These are phyloP conservation scores for Paramyrothecium roridum DNA, from an alignment of 2,329 filamentous ascomycete genomes.

Conservation along the genomic window DNA sequence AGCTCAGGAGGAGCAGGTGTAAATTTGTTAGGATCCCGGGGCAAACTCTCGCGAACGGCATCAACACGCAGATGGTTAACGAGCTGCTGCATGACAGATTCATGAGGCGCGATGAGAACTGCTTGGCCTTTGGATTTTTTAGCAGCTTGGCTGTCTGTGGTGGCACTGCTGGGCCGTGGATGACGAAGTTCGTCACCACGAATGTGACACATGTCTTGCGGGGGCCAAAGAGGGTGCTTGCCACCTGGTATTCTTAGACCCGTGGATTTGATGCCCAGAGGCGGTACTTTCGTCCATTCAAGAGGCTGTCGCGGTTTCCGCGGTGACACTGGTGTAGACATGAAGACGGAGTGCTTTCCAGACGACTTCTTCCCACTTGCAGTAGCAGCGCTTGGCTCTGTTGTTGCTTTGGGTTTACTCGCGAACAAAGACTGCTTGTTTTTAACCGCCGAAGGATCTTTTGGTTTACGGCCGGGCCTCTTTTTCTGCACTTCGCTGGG, in stretches of 20 bases:
- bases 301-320: constrained; percentile 32
- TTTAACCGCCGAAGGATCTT: constrained; percentile 16
- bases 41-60: constrained; percentile 21
- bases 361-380: constrained; percentile 16
- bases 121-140: constrained; percentile 51
- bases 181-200: constrained; percentile 36
- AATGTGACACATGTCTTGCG: constrained; percentile 61
- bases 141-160: constrained; percentile 7
- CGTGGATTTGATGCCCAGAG: constrained; percentile 41
- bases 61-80: constrained; percentile 20
- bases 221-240: constrained; percentile 69
- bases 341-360: constrained; percentile 40
- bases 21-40: constrained; percentile 33
- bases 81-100: constrained; percentile 38
- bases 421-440: constrained; percentile 41
- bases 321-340: constrained; percentile 52
- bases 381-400: constrained; percentile 14
- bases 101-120: constrained; percentile 33
- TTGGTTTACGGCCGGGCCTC: constrained; percentile 14
- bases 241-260: constrained; percentile 63
- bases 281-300: constrained; percentile 28
- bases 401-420: constrained; percentile 26
- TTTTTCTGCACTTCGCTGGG: constrained; percentile 19
- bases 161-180: background rate
- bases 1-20: constrained; percentile 44